Evolutionary conservation across 768 basidiomycete genomes (phyloP), one percentile per base, ranked within the genome.

Genomic region (Tylopilus intermedius): DNA sequence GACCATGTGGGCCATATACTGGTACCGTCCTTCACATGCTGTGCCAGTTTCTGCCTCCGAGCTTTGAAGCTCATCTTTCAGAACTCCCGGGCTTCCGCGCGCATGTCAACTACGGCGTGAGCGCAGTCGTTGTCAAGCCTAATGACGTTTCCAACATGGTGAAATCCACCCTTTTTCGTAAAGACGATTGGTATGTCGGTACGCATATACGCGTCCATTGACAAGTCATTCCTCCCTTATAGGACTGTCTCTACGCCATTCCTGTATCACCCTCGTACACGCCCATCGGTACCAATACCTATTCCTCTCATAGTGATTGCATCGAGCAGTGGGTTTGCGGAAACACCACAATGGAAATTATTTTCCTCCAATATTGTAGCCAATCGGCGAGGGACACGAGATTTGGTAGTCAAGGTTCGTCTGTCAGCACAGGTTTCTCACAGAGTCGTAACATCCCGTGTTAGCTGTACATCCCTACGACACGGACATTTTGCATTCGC

Each of bases 31-130:
- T 45, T 54, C 22, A 60, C 35, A 49, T 54, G 29, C 5, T 47
- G 47, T 26, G 13, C 24, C 42, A 89, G 87, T 74, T 80, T 41
- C 72, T 90, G 22, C 88, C 88, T 21, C 88, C 88, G 1, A 86
- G 80, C 11, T 84, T 81, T 55, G 74, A 81, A 51, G 80, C 84
- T 14, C 84, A 83, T 56, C 71, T 90, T 15, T 77, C 79, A 11
- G 87, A 87, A 3, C 65, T 89, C 7, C 88, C 88, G 9, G 88
- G 88, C 1, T 88, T 90, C 61, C 72, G 74, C 14, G 86, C 88
- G 13, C 77, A 67, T 7, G 80, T 87, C 48, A 78, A 79, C 24
- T 90, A 90, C 62, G 74, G 73, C 26, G 74, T 88, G 8, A 77
- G 72, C 48, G 82, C 76, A 1, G 69, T 74, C 24, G 75, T 81